phyloP scores from a whole-genome alignment of 352 stramenopile genomes.

The Pythium myriotylum region DNA sequence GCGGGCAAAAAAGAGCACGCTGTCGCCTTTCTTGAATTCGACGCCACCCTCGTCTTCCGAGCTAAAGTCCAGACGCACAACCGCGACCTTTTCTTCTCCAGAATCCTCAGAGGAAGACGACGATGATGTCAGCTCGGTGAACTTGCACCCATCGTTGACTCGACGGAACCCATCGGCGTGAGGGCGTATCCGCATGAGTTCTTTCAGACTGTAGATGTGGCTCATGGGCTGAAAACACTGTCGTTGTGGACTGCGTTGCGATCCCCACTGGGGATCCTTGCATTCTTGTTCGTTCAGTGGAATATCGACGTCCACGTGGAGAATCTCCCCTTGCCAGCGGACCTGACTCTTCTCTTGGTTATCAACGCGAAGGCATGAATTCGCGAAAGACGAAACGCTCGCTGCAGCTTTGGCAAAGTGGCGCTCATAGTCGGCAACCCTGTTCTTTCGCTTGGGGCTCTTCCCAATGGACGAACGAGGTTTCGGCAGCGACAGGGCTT shows the following conservation, averaged over 20 bases:
- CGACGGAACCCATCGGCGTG: constrained; percentile 51
- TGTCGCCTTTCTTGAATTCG: constrained; percentile 51
- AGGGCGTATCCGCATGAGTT: constrained; percentile 49
- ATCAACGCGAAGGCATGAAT: neutral
- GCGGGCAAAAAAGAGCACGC: constrained; percentile 47
- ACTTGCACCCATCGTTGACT: constrained; percentile 51
- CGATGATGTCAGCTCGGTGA: constrained; percentile 43
- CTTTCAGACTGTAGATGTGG: constrained; percentile 44
- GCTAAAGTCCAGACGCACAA: constrained; percentile 7
- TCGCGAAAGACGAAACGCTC: neutral
- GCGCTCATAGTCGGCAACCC: constrained; percentile 33
- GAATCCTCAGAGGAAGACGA: constrained; percentile 34
- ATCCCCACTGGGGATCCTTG: too few relatives aligned
- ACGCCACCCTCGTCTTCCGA: constrained; percentile 29
- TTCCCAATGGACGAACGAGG: neutral
- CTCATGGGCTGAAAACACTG: constrained; percentile 20
- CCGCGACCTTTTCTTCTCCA: constrained; percentile 17
- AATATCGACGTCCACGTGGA: constrained; percentile 12
- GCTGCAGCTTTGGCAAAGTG: constrained; percentile 32
- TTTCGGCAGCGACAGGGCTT: neutral
- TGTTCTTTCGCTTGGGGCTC: constrained; percentile 32
- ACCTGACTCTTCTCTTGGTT: constrained; percentile 23
- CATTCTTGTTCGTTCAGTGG: neutral
- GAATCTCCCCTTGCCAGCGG: constrained; percentile 26
- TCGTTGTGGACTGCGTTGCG: neutral